Evolutionary conservation across 2,329 filamentous ascomycete species (phyloP).

Genomic region (Byssothecium circinans): DNA sequence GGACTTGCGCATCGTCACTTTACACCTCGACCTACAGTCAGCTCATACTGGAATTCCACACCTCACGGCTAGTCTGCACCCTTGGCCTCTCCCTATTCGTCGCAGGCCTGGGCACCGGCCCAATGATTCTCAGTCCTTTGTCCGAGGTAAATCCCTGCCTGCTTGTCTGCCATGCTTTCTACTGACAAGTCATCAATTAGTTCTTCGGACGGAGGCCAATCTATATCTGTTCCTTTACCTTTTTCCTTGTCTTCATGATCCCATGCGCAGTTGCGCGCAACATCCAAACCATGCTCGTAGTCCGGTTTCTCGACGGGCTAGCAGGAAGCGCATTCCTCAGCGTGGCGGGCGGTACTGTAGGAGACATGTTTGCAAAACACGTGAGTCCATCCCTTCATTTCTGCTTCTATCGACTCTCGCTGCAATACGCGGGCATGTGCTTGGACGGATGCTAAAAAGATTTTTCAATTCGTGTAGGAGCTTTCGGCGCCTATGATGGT

Average conservation of each 20-base stretch:
- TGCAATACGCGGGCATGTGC: background rate
- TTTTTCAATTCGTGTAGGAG: conserved; percentile 44
- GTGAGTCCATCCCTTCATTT: conserved; percentile 21
- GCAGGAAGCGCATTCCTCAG: conserved; percentile 64
- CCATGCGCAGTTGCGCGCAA: conserved; percentile 81
- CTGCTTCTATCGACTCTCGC: background rate
- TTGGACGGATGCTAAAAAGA: conserved; percentile 8
- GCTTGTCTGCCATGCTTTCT: background rate
- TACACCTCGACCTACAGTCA: conserved; percentile 83
- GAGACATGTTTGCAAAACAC: conserved; percentile 57
- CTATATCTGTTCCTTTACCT: conserved; percentile 72
- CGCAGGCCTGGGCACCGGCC: conserved; percentile 65
- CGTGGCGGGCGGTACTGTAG: conserved; percentile 83
- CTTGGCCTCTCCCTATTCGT: conserved; percentile 83
- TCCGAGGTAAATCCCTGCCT: conserved; percentile 45
- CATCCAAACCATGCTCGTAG: conserved; percentile 76
- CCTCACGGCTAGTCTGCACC: conserved; percentile 71
- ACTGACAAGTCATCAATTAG: conserved; percentile 32
- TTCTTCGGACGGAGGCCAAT: conserved; percentile 84
- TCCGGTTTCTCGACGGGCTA: conserved; percentile 76
- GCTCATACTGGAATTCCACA: conserved; percentile 73
- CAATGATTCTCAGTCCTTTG: conserved; percentile 59
- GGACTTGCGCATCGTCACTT: conserved; percentile 82
- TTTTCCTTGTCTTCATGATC: conserved; percentile 79
- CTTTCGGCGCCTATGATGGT: conserved; percentile 83